Base-by-base conservation (phyloP, 2,329 filamentous ascomycete species). In the Hypoxylon sp. region DNA sequence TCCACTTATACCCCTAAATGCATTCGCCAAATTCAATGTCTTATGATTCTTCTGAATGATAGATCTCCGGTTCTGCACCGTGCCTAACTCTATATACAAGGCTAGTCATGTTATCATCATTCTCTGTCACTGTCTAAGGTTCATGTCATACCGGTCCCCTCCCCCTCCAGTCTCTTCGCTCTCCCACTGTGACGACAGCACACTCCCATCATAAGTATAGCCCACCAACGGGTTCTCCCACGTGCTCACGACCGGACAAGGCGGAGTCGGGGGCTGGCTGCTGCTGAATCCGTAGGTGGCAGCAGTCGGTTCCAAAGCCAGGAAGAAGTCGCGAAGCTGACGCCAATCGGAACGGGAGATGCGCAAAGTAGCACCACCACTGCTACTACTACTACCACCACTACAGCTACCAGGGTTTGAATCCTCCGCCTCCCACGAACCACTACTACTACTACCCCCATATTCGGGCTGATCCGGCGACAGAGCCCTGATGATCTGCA, bases 401-500 rank as follows among this genome's bases (percentile, higher is more conserved):
- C 36, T 27, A 19, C 7, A 15, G 7, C 9, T 35, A 7, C 5
- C 19, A 5, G n/a, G n/a, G n/a, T n/a, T n/a, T n/a, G n/a, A n/a
- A n/a, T n/a, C n/a, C n/a, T n/a, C n/a, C n/a, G n/a, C n/a, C n/a
- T n/a, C n/a, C n/a, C n/a, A n/a, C 5, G 11, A n/a, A 7, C n/a
- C 13, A 9, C 26, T 12, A 13, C 27, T 35, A 2, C 36, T 27
- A 19, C 7, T 20, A 7, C 9, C 27, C 7, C 5, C 19, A 5
- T 15, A 23, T 9, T 9, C 13, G 2, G 15, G 21, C 9, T 6
- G 6, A 19, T 47, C 44, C 2, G 54, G 15, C 5, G 67, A 66
- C 11, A 68, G 32, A 16, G 62, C 64, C 12, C 61, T 55, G 51
- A 71, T 65, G 21, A 71, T 65, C 12, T 62, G 62, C n/a, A 68